Conservation (phyloP, 2,329 filamentous ascomycete species). For the Plectosphaerella sp. region DNA sequence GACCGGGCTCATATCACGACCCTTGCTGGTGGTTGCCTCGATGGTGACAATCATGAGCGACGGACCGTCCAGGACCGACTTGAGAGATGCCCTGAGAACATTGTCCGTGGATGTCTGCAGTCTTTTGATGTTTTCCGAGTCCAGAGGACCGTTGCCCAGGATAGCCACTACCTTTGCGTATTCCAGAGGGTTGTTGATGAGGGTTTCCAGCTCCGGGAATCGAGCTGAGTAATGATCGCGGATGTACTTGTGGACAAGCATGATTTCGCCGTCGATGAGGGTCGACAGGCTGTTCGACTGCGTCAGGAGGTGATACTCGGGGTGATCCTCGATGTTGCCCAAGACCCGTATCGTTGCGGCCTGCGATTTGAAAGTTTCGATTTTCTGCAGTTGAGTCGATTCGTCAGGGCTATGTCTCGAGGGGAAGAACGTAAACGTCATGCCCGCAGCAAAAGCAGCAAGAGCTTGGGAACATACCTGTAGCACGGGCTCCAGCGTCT, state of each 20-base stretch:
- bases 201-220: slow-evolving; percentile 86
- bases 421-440: slow-evolving; percentile 59
- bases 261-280: slow-evolving; percentile 88
- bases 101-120: slow-evolving; percentile 77
- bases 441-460: slow-evolving; percentile 12
- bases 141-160: slow-evolving; percentile 85
- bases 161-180: slow-evolving; percentile 95
- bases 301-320: slow-evolving; percentile 83
- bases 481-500: slow-evolving; percentile 73
- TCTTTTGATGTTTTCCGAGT: slow-evolving; percentile 72
- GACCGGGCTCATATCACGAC: slow-evolving; percentile 67
- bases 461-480: slow-evolving; percentile 52
- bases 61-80: slow-evolving; percentile 79
- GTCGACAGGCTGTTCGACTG: slow-evolving; percentile 88
- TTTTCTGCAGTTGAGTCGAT: slow-evolving; percentile 63
- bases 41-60: slow-evolving; percentile 94
- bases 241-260: slow-evolving; percentile 92
- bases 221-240: slow-evolving; percentile 91
- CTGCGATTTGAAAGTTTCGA: slow-evolving; percentile 68
- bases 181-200: slow-evolving; percentile 88
- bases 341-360: slow-evolving; percentile 59
- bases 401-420: slow-evolving; percentile 64
- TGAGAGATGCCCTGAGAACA: slow-evolving; percentile 68
- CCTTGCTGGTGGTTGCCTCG: slow-evolving; percentile 86
- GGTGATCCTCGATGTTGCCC: slow-evolving; percentile 86